A percentile compares a stretch with the other conserved stretches of the same genome.
Conservation (phyloP, 2,329 filamentous ascomycete genomes). For the Penicillium sp. region DNA sequence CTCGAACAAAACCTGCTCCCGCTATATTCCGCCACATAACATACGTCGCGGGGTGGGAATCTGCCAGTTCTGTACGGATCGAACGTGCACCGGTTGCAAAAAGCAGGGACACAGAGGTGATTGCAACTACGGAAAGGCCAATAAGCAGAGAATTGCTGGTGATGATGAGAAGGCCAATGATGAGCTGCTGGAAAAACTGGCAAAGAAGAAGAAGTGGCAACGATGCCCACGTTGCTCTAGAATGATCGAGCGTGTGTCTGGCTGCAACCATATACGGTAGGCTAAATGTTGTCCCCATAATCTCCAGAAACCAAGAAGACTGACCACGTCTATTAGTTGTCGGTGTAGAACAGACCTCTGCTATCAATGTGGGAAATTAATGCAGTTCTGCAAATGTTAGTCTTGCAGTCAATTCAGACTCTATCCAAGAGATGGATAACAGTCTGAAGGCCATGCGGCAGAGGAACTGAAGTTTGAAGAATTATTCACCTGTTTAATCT, state of each 20-base stretch:
- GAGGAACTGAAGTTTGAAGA: neutral
- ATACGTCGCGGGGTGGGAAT: neutral
- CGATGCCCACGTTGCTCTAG: neutral
- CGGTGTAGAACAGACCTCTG: neutral
- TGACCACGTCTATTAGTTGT: neutral
- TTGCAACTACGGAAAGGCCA: neutral
- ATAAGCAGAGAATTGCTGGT: neutral
- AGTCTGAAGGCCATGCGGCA: neutral
- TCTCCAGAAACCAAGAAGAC: neutral
- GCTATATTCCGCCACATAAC: neutral
- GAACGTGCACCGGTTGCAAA: constrained; percentile 1
- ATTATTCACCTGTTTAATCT: neutral
- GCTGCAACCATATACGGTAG: neutral
- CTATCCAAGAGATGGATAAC: neutral
- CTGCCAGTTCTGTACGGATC: neutral
- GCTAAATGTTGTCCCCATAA: neutral
- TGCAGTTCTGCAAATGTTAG: neutral
- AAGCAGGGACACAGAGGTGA: neutral
- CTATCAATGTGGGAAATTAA: neutral
- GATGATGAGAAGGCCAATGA: neutral
- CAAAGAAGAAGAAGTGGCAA: neutral
- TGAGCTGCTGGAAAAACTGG: neutral
- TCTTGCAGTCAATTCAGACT: no score
- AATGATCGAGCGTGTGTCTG: neutral
- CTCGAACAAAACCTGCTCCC: neutral